phyloP scores from a whole-genome alignment of 768 basidiomycete genomes.

The Xerocomus spinulosus region DNA sequence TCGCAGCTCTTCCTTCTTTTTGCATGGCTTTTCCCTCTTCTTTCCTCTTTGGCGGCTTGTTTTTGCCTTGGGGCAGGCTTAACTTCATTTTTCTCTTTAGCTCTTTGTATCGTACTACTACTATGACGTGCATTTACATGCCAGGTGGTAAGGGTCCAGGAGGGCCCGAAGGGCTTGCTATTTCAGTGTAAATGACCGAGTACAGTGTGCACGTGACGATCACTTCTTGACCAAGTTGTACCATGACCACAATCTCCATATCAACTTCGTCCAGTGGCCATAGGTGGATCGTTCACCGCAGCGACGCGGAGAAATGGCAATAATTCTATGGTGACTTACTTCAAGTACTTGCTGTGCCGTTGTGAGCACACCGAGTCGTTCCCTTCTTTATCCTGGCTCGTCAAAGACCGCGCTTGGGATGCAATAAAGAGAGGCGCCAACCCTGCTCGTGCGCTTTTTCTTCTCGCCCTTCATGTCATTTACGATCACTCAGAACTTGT shows the following conservation, averaged over 20 bases:
- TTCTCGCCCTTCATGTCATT: slow-evolving; percentile 15
- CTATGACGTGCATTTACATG: no score
- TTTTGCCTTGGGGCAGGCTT: no score
- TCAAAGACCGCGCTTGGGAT: not conserved
- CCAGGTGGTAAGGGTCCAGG: no score
- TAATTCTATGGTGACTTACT: not conserved
- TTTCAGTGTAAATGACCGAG: not conserved
- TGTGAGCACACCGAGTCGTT: not conserved
- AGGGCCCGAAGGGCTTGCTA: no score
- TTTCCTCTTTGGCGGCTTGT: no score
- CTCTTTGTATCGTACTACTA: no score
- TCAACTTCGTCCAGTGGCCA: slow-evolving; percentile 6
- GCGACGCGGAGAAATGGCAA: not conserved
- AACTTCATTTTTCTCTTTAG: no score
- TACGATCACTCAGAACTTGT: slow-evolving; percentile 33
- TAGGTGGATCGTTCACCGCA: not conserved
- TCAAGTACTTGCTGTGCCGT: slow-evolving; percentile 14
- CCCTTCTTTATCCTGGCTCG: not conserved
- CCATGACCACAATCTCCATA: no score
- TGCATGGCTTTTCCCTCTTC: no score
- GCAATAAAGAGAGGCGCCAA: slow-evolving; percentile 2
- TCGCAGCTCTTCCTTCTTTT: no score
- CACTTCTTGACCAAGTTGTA: no score
- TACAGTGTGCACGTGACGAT: slow-evolving; percentile 11
- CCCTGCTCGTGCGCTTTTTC: slow-evolving; percentile 2